A percentile compares a stretch with the other conserved stretches of the same genome.
phyloP scores from a whole-genome alignment of 2,329 filamentous ascomycete species.

The Epichloe hybrida region DNA sequence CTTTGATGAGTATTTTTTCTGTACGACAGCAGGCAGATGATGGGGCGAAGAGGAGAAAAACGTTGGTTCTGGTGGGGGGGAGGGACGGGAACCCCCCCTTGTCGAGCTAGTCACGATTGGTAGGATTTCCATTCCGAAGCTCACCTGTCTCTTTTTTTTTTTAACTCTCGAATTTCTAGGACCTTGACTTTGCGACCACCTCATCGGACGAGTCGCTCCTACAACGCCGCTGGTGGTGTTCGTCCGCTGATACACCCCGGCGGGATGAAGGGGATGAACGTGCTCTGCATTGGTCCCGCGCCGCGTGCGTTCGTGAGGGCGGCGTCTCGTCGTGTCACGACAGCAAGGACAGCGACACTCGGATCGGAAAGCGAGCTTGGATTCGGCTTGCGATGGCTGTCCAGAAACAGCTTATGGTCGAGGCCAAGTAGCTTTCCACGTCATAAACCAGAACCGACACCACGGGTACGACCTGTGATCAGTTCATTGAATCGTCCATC shows the following conservation, averaged over 20 bases:
- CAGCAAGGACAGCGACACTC: not conserved
- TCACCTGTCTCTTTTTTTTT: too few relatives aligned
- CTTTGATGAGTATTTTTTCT: too few relatives aligned
- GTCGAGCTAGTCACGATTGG: too few relatives aligned
- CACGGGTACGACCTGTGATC: not conserved
- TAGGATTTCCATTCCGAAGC: too few relatives aligned
- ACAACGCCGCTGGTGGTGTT: too few relatives aligned
- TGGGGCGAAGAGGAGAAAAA: too few relatives aligned
- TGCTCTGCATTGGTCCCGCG: constrained; percentile 13
- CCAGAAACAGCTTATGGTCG: constrained; percentile 1
- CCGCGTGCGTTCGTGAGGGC: constrained; percentile 17
- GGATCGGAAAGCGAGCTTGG: not conserved
- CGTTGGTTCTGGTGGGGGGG: too few relatives aligned
- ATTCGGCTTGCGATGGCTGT: constrained; percentile 7
- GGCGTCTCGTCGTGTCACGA: constrained; percentile 12
- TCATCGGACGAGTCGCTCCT: too few relatives aligned
- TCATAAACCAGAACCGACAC: constrained; percentile 1
- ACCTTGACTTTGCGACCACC: too few relatives aligned
- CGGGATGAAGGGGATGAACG: constrained; percentile 3
- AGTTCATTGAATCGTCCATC: not conserved
- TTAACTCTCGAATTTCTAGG: too few relatives aligned
- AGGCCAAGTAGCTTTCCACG: not conserved
- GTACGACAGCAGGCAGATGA: too few relatives aligned
- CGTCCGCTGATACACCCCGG: too few relatives aligned
- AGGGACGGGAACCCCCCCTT: not conserved